A percentile compares a stretch with the other conserved stretches of the same genome.
These are phyloP conservation scores for Cyclaneusma minus DNA, from an alignment of 2,329 filamentous ascomycete species.

Conservation along the genomic window DNA sequence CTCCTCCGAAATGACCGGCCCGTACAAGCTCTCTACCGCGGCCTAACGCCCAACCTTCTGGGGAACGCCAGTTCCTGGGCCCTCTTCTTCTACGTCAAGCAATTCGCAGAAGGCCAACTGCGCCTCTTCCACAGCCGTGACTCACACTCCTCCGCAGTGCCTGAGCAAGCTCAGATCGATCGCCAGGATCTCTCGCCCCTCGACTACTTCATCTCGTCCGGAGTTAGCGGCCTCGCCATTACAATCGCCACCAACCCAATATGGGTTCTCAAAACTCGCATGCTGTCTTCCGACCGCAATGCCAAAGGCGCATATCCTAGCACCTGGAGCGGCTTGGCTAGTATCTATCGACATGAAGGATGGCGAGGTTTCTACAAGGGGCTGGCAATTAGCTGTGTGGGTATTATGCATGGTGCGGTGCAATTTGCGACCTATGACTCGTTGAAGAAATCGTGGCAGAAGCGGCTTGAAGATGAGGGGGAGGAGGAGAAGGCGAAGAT, in stretches of 20 bases:
- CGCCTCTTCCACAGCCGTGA: constrained; percentile 9
- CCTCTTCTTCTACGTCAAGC: constrained; percentile 74
- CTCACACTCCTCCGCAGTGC: constrained; percentile 2
- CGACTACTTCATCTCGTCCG: constrained; percentile 74
- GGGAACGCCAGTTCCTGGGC: constrained; percentile 87
- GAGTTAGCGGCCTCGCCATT: constrained; percentile 53
- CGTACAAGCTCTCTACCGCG: constrained; percentile 66
- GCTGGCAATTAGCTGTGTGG: constrained; percentile 65
- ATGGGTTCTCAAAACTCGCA: constrained; percentile 96
- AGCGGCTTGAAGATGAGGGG: constrained; percentile 7
- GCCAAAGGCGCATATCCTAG: constrained; percentile 66
- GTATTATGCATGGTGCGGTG: constrained; percentile 81
- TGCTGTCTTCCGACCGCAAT: constrained; percentile 70
- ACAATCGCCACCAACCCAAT: constrained; percentile 83
- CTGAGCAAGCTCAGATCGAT: constrained; percentile 7
- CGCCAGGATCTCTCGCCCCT: constrained; percentile 12
- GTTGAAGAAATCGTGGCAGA: constrained; percentile 30
- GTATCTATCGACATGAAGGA: constrained; percentile 59
- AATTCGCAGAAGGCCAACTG: constrained; percentile 30
- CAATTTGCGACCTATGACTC: constrained; percentile 94
- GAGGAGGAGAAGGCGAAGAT: constrained; percentile 14
- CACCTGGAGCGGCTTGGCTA: constrained; percentile 53
- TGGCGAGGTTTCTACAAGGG: constrained; percentile 74
- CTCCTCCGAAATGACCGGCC: constrained; percentile 32
- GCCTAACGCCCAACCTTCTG: constrained; percentile 75